Evolutionary conservation across 495 filamentous ascomycete genomes (phyloP).

Genomic region (Letharia lupina): DNA sequence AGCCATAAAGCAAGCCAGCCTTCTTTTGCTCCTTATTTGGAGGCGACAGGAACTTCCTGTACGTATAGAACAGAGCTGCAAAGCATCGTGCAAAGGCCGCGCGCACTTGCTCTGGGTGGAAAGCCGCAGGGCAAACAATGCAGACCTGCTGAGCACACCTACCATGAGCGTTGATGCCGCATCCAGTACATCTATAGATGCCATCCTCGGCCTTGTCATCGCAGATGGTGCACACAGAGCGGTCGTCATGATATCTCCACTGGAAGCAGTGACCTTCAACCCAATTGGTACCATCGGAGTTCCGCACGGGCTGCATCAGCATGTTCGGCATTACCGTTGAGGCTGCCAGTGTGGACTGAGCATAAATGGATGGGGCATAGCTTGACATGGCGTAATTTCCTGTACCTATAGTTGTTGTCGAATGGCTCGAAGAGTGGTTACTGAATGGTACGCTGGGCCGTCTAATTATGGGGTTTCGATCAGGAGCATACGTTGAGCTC

Average conservation of each 20-base stretch:
- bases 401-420: slow-evolving; percentile 71
- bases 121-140: slow-evolving; percentile 81
- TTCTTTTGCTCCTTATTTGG: slow-evolving; percentile 78
- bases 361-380: slow-evolving; percentile 93
- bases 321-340: slow-evolving; percentile 94
- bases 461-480: slow-evolving; percentile 56
- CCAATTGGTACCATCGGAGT: slow-evolving; percentile 82
- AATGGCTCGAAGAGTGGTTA: slow-evolving; percentile 68
- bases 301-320: slow-evolving; percentile 72
- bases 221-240: slow-evolving; percentile 71
- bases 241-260: slow-evolving; percentile 57
- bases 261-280: slow-evolving; percentile 90
- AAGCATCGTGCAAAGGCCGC: slow-evolving; percentile 92
- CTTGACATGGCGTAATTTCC: slow-evolving; percentile 66
- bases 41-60: slow-evolving; percentile 72
- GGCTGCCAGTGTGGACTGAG: slow-evolving; percentile 94
- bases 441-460: slow-evolving; percentile 80
- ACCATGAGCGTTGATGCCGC: slow-evolving; percentile 66
- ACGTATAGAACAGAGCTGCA: slow-evolving; percentile 91
- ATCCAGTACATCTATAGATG: slow-evolving; percentile 77
- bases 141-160: slow-evolving; percentile 74
- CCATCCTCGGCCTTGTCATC: slow-evolving; percentile 85
- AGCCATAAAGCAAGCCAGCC: slow-evolving; percentile 75
- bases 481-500: slow-evolving; percentile 84
- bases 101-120: slow-evolving; percentile 81